A percentile compares a stretch with the other conserved stretches of the same genome.
Evolutionary conservation across 805 yeast genomes (phyloP).

Genomic region (Yarrowia deformans): DNA sequence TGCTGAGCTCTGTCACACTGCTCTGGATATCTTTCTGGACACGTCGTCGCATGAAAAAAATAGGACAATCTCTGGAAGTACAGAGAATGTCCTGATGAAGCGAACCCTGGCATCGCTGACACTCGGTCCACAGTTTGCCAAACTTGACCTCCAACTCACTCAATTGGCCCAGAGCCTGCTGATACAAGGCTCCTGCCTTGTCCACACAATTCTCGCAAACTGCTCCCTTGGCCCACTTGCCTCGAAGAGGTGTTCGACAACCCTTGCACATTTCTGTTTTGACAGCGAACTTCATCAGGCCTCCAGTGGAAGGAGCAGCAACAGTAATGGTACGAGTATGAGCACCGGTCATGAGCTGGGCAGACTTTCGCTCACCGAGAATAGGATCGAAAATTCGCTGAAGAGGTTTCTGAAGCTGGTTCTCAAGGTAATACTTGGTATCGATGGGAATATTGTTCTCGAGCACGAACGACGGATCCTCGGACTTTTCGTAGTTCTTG

Average conservation of each 20-base stretch:
- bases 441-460: slow-evolving; percentile 94
- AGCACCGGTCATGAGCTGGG: slow-evolving; percentile 77
- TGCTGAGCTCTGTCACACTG: slow-evolving; percentile 64
- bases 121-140: slow-evolving; percentile 94
- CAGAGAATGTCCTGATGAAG: slow-evolving; percentile 95
- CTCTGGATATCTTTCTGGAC: slow-evolving; percentile 74
- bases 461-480: slow-evolving; percentile 91
- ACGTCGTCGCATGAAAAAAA: slow-evolving; percentile 93
- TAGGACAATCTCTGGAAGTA: slow-evolving; percentile 95
- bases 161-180: slow-evolving; percentile 80
- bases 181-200: slow-evolving; percentile 77
- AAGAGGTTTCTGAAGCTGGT: slow-evolving; percentile 90
- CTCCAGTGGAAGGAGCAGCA: slow-evolving; percentile 80
- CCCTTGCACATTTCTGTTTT: slow-evolving; percentile 87
- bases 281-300: slow-evolving; percentile 88
- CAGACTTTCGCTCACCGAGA: slow-evolving; percentile 83
- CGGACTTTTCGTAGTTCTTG: slow-evolving; percentile 93
- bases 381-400: slow-evolving; percentile 95
- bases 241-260: slow-evolving; percentile 79
- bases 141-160: slow-evolving; percentile 82
- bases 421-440: slow-evolving; percentile 90
- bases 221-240: slow-evolving; percentile 65
- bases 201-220: slow-evolving; percentile 80
- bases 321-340: slow-evolving; percentile 78
- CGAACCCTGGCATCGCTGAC: slow-evolving; percentile 97